Conservation (phyloP, 441 rosid genomes). For the Oxalis stricta region DNA sequence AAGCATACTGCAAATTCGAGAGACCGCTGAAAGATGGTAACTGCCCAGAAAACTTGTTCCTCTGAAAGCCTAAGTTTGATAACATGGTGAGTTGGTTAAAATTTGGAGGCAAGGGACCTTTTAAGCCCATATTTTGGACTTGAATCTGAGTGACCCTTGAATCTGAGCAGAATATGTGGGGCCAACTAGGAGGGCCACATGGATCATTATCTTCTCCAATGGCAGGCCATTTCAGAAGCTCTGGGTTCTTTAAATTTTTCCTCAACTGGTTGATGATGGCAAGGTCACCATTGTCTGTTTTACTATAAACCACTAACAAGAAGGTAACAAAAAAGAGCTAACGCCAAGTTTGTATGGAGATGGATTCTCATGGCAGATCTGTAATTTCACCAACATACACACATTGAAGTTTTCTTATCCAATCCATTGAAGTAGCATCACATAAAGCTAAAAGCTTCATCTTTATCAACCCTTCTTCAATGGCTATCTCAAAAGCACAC, state of each 20-base stretch:
- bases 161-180: slow-evolving; percentile 32
- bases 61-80: slow-evolving; percentile 39
- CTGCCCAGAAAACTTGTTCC: slow-evolving; percentile 40
- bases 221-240: slow-evolving; percentile 53
- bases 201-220: slow-evolving; percentile 34
- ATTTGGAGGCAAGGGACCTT: slow-evolving; percentile 45
- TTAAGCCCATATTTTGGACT: slow-evolving; percentile 38
- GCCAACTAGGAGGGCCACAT: slow-evolving; percentile 46
- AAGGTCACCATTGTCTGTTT: slow-evolving; percentile 37
- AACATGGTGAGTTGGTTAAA: slow-evolving; percentile 44
- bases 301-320: slow-evolving; percentile 18
- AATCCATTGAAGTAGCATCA: too few relatives aligned
- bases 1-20: slow-evolving; percentile 29
- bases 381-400: too few relatives aligned
- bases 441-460: too few relatives aligned
- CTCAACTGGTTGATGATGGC: slow-evolving; percentile 40
- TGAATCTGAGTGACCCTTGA: slow-evolving; percentile 51
- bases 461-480: too few relatives aligned
- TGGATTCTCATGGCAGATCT: slow-evolving; percentile 26
- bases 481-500: too few relatives aligned
- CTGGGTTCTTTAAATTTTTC: slow-evolving; percentile 50
- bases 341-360: slow-evolving; percentile 10
- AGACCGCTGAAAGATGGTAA: slow-evolving; percentile 47
- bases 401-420: too few relatives aligned
- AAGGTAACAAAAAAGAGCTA: slow-evolving; percentile 9